Evolutionary conservation across 2,329 filamentous ascomycete genomes (phyloP), one percentile per base, ranked within the genome.

Genomic region (Bipolaris oryzae): DNA sequence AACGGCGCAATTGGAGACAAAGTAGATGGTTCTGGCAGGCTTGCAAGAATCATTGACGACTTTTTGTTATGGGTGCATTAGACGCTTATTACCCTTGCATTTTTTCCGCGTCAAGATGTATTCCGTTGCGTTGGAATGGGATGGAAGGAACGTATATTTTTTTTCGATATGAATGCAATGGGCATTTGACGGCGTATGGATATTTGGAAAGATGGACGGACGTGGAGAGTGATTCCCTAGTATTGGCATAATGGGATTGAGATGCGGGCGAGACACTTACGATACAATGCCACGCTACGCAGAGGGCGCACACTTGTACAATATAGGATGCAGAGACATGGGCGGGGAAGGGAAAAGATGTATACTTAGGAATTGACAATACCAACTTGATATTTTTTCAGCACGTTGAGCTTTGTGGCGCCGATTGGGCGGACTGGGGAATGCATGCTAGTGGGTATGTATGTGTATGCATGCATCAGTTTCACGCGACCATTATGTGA

Each of bases 1-100:
- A 68, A 64, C 50, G 67, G 69, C 68, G 68, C 50, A 61, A 58
- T 57, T 38, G 45, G 41, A 45, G 49, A 54, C 37, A 50, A 46
- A 51, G 46, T 25, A 58, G 15, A 51, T 53, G 53, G 58, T 57
- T 48, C 50, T 33, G 53, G 25, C 37, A 37, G 39, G 42, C 33
- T 18, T 50, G 16, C 44, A 38, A 20, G 41, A 39, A 28, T 31
- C 28, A 35, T n/a, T 31, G 45, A 38, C 45, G 25, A n/a, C 35
- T 34, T 53, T 21, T 51, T 46, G 39, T 18, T 41, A 43, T 23
- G 7, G 38, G 48, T 34, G 44, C 43, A 43, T 49, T 41, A 42
- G 28, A 54, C 42, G 38, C 34, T 38, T 39, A 34, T 23, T 37
- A 35, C 43, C 28, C 16, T 33, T 34, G 42, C 18, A 50, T 45